phyloP scores from a whole-genome alignment of 2,329 filamentous ascomycete species.

The Botrytis cinerea region DNA sequence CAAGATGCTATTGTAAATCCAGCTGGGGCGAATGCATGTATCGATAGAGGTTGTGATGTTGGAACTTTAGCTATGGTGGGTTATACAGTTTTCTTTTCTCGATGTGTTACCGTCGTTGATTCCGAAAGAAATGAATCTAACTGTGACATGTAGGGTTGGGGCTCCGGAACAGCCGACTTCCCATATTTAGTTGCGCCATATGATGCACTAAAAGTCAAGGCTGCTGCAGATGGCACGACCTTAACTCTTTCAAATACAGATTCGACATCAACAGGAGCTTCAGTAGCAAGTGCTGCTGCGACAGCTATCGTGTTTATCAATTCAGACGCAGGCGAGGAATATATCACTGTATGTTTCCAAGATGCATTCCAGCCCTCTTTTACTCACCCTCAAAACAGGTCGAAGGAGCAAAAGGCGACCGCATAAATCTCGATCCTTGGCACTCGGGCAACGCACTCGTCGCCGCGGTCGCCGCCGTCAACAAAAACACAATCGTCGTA shows the following conservation, averaged over 20 bases:
- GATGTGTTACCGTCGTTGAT: not conserved
- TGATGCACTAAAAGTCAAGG: constrained; percentile 63
- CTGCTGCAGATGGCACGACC: constrained; percentile 53
- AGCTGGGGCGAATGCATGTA: constrained; percentile 63
- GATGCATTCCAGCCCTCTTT: not conserved
- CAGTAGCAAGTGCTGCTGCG: constrained; percentile 46
- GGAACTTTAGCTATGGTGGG: constrained; percentile 65
- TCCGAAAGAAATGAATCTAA: not conserved
- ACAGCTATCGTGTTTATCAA: constrained; percentile 71
- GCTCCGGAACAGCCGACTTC: constrained; percentile 8
- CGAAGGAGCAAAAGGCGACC: constrained; percentile 51
- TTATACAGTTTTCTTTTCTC: not conserved
- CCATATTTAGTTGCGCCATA: constrained; percentile 49
- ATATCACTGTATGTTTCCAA: constrained; percentile 39
- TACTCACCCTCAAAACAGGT: constrained; percentile 26
- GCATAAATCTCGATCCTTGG: constrained; percentile 66
- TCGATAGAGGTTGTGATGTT: constrained; percentile 60
- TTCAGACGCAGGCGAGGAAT: constrained; percentile 72
- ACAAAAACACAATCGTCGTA: constrained; percentile 63
- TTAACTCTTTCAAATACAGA: constrained; percentile 60
- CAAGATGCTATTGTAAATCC: constrained; percentile 62
- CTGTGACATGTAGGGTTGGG: constrained; percentile 16
- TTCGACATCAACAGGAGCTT: constrained; percentile 38
- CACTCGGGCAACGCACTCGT: constrained; percentile 54
- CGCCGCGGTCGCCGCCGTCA: constrained; percentile 56